Base-by-base conservation (phyloP, 805 yeast genomes). In the Kodamaea hsintzibuensis region DNA sequence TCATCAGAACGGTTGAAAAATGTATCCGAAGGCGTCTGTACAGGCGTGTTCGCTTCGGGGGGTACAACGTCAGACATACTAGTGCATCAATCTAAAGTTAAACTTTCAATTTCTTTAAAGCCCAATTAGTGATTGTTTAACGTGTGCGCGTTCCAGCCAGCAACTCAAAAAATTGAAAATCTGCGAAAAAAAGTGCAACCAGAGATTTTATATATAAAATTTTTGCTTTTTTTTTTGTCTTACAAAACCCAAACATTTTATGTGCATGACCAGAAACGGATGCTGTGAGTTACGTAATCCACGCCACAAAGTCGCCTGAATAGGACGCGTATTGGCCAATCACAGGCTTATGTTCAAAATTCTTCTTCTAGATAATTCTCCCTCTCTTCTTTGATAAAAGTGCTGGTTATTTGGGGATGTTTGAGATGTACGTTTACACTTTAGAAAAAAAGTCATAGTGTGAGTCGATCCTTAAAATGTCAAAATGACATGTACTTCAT, bases 31-130 rank as follows among this genome's bases (percentile, higher is more conserved):
- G 76, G 76, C 3, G 76, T 71, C 56, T 72, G 76, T 8, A 72
- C 76, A 22, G 74, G 76, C 13, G 76, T 70, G 59, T 64, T 70
- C 13, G 76, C 64, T 27, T 69, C 73, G 12, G 70, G 68, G 25
- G 35, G 48, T 45, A 62, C 61, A 42, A 58, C 58, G 51, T 66
- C 71, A 30, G 73, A 68, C 73, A 69, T 68, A 38, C 38, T 49
- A 40, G 35, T 30, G 35, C 35, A 30, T 30, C 35, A 30, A 30
- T 30, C 35, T 5, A 30, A 30, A 10, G 35, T 12, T 30, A 30
- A 25, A 45, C 44, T 25, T 14, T 42, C 37, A 18, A 17, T 45
- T 7, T 19, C 18, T 25, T 16, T 12, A n/a, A 17, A 19, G 13
- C 35, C 10, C 35, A 12, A 12, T 30, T 30, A 8, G 35, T 30